Base-by-base conservation (phyloP, 805 yeast species). In the Candida germanica region DNA sequence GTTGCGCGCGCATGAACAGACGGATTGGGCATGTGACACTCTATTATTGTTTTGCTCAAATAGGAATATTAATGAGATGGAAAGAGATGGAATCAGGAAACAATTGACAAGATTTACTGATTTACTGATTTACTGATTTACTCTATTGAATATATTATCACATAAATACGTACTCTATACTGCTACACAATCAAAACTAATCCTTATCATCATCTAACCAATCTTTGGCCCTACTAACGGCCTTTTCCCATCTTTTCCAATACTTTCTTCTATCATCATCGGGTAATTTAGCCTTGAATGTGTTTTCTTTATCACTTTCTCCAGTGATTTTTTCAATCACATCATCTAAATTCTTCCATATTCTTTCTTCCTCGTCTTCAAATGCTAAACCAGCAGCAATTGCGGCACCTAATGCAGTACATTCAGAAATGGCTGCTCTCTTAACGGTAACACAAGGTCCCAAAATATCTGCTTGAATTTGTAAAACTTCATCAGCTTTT, bases 331-430 rank as follows among this genome's bases (percentile, higher is more conserved):
- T 53, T 5, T 54, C 59, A 40, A 61, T 67, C 29, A 85, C 83
- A 41, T 88, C 96, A 35, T 75, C 81, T 43, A 88, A 64, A 47
- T 79, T 76, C 38, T 70, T 71, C 96, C 96, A 89, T 31, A 87
- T 59, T 29, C 85, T 73, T 14, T 79, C 77, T 16, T 67, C 48
- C 36, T 54, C 61, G 42, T 66, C 60, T 38, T 62, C 61, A 10
- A 78, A 64, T 11, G 76, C 66, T 51, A 88, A 66, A 9, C 96
- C 96, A 3, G 98, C 95, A 19, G 96, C 96, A 47, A 91, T 84
- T 4, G 97, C 96, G 6, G 96, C 95, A 19, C 98, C 98, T 44
- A 89, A 72, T 0, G 97, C 96, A 4, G 97, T 89, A 56, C 96
- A 87, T 61, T 89, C 98, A 23, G 87, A 69, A 58, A 82, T 84